Conservation (phyloP, 108 stramenopile species). For the Fistulifera solaris region DNA sequence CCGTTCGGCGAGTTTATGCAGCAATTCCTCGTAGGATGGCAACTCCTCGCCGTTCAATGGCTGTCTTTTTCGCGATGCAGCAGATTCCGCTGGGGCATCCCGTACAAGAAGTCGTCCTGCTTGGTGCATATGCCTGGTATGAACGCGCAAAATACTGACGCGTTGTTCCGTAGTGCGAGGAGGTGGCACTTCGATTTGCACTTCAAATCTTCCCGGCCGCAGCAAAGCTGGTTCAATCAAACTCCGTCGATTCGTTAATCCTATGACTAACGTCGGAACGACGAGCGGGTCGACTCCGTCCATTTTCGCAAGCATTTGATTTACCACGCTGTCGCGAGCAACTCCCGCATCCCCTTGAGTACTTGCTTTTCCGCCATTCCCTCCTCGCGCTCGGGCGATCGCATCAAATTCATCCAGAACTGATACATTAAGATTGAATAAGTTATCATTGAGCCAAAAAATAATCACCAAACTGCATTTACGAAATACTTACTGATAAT, state of each 20-base stretch:
- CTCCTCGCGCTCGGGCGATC: slow-evolving; percentile 58
- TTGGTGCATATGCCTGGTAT: slow-evolving; percentile 60
- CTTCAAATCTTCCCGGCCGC: slow-evolving; percentile 80
- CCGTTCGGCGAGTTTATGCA: slow-evolving; percentile 41
- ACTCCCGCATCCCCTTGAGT: slow-evolving; percentile 89
- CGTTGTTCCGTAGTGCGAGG: slow-evolving; percentile 63
- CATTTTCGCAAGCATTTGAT: slow-evolving; percentile 90
- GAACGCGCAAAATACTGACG: slow-evolving; percentile 67
- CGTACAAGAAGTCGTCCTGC: slow-evolving; percentile 63
- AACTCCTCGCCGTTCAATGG: slow-evolving; percentile 6
- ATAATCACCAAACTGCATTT: too few species aligned
- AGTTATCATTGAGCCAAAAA: too few species aligned
- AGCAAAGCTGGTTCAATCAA: slow-evolving; percentile 79
- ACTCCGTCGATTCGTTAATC: slow-evolving; percentile 87
- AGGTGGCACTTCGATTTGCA: slow-evolving; percentile 82
- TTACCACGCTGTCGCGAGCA: slow-evolving; percentile 86
- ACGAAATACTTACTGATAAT: too few species aligned
- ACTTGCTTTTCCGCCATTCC: slow-evolving; percentile 9
- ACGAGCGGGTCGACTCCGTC: slow-evolving; percentile 82
- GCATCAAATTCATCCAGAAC: slow-evolving; percentile 96
- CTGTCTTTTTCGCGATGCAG: slow-evolving; percentile 21
- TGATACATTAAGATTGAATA: slow-evolving; percentile 4
- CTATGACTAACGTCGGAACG: slow-evolving; percentile 87
- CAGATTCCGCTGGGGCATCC: slow-evolving; percentile 59
- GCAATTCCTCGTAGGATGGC: slow-evolving; percentile 45